Conservation (phyloP, 345 rosid genomes). For the Dovyalis caffra region DNA sequence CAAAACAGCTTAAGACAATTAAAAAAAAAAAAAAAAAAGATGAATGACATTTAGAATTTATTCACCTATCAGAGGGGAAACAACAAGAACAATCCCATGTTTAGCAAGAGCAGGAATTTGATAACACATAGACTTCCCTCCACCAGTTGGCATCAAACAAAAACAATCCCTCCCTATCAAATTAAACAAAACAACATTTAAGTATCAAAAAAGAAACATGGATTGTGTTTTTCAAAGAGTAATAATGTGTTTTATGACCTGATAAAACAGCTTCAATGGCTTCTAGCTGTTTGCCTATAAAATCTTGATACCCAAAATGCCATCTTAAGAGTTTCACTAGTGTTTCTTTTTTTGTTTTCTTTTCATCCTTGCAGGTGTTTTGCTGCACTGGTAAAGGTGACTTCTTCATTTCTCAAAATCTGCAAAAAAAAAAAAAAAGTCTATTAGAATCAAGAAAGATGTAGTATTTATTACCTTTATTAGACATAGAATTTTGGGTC, state of each 20-base stretch:
- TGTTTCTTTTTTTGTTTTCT: constrained; percentile 50
- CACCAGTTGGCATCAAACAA: constrained; percentile 97
- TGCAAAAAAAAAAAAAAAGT: background rate
- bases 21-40: background rate
- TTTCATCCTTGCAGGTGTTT: constrained; percentile 38
- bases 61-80: constrained; percentile 90
- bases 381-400: constrained; percentile 63
- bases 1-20: too few relatives aligned
- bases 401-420: constrained; percentile 54
- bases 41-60: background rate
- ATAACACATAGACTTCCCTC: constrained; percentile 96
- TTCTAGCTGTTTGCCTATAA: constrained; percentile 83
- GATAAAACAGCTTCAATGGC: constrained; percentile 86
- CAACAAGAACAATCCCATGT: constrained; percentile 84
- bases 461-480: background rate
- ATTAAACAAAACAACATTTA: too few relatives aligned
- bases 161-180: constrained; percentile 81
- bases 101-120: constrained; percentile 93
- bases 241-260: constrained; percentile 29
- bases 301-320: constrained; percentile 88
- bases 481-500: too few relatives aligned
- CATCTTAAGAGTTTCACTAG: constrained; percentile 85
- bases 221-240: too few relatives aligned
- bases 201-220: too few relatives aligned
- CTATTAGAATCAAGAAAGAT: background rate